Evolutionary conservation across 2,329 filamentous ascomycete species (phyloP).

Genomic region (Xylariaceae sp.): DNA sequence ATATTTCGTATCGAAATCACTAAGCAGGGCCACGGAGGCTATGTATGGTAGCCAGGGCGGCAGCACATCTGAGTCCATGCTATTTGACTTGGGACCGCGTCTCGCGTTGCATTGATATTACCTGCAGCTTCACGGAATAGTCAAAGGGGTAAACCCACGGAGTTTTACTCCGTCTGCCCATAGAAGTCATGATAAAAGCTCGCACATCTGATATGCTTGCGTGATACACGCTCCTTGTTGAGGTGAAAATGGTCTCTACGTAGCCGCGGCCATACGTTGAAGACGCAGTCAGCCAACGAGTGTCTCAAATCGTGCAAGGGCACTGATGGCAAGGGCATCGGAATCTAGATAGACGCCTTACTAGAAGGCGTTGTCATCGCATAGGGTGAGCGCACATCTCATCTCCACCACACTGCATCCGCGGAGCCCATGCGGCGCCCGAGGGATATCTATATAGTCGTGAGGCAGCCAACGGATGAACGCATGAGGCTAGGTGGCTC

Average conservation of each 20-base stretch:
- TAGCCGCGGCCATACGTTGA: constrained; percentile 17
- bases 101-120: neutral
- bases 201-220: neutral
- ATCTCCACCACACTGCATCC: constrained; percentile 59
- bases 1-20: neutral
- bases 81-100: neutral
- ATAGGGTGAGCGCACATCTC: constrained; percentile 47
- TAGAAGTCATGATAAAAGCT: neutral
- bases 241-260: neutral
- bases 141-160: neutral
- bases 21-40: too few relatives aligned
- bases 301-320: constrained; percentile 65
- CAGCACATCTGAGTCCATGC: neutral
- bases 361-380: constrained; percentile 53
- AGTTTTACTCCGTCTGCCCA: neutral
- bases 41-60: neutral
- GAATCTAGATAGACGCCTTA: constrained; percentile 53
- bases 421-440: constrained; percentile 53
- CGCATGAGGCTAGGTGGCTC: constrained; percentile 26
- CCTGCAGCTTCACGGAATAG: neutral
- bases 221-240: neutral
- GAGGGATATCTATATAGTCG: constrained; percentile 41
- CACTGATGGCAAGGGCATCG: constrained; percentile 61
- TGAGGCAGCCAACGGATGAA: constrained; percentile 31
- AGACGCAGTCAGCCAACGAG: constrained; percentile 28